These are phyloP conservation scores for Margaritispora aquatica DNA, from an alignment of 495 filamentous ascomycete genomes.

Conservation along the genomic window DNA sequence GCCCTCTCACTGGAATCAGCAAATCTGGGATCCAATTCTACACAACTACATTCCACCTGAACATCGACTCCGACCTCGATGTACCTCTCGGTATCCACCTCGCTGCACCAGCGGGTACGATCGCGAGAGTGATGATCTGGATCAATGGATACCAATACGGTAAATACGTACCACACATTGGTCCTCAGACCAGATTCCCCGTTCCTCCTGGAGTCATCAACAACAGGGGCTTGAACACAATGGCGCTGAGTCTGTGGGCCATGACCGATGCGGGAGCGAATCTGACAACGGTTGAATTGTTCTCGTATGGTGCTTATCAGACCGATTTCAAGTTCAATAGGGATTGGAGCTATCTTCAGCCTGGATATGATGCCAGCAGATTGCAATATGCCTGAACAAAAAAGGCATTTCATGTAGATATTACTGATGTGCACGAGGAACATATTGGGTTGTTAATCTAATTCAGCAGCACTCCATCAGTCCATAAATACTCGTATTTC, in stretches of 20 bases:
- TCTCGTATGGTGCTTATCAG: slow-evolving; percentile 28
- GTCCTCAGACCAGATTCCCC: slow-evolving; percentile 42
- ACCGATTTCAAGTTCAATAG: slow-evolving; percentile 38
- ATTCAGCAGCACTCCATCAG: too few species aligned
- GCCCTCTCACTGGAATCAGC: slow-evolving; percentile 45
- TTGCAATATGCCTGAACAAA: slow-evolving; percentile 19
- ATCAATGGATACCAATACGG: slow-evolving; percentile 64
- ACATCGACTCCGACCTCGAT: slow-evolving; percentile 53
- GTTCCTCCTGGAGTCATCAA: slow-evolving; percentile 44
- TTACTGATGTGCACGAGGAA: not conserved
- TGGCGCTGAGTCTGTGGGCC: slow-evolving; percentile 42
- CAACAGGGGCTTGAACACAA: slow-evolving; percentile 36
- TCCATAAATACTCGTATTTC: too few species aligned
- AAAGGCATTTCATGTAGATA: not conserved
- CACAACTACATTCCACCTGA: slow-evolving; percentile 49
- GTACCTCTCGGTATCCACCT: slow-evolving; percentile 49
- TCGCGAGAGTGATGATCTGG: slow-evolving; percentile 51
- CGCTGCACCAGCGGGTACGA: slow-evolving; percentile 33
- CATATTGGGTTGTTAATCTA: too few species aligned
- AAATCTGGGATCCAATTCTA: slow-evolving; percentile 57
- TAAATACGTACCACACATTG: slow-evolving; percentile 42
- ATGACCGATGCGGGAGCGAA: slow-evolving; percentile 33
- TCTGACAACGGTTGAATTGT: slow-evolving; percentile 27
- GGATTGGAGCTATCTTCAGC: slow-evolving; percentile 40
- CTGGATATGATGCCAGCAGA: slow-evolving; percentile 33